A percentile compares a stretch with the other conserved stretches of the same genome.
Evolutionary conservation across 2,329 filamentous ascomycete species (phyloP).

Genomic region (Diaporthe sp.): DNA sequence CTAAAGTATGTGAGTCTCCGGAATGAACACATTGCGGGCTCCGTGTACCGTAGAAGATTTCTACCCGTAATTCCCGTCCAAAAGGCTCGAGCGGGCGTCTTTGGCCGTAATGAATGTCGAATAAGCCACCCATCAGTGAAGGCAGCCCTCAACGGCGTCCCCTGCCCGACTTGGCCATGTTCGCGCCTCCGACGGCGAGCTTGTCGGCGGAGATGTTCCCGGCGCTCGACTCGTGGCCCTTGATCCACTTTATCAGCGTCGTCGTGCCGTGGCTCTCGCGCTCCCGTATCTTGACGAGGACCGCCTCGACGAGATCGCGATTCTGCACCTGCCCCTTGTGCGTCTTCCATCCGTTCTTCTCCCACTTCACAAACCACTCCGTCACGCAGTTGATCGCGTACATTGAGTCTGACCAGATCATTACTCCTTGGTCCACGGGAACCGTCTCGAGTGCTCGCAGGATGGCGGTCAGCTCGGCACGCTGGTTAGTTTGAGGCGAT

Average conservation of each 20-base stretch:
- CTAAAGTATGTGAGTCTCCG: not conserved
- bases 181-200: constrained; percentile 78
- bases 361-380: constrained; percentile 85
- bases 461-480: constrained; percentile 93
- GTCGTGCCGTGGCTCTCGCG: constrained; percentile 69
- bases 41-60: not conserved
- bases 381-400: constrained; percentile 93
- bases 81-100: not conserved
- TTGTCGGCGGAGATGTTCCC: constrained; percentile 87
- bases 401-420: constrained; percentile 89
- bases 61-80: not conserved
- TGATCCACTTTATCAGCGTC: constrained; percentile 88
- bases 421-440: constrained; percentile 74
- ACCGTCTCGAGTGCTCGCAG: constrained; percentile 84
- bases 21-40: not conserved
- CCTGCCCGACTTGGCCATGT: constrained; percentile 33
- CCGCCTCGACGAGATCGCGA: constrained; percentile 82
- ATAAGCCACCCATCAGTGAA: not conserved
- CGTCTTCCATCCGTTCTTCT: constrained; percentile 82
- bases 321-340: constrained; percentile 83
- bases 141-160: constrained; percentile 30
- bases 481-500: constrained; percentile 88
- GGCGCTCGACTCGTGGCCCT: constrained; percentile 79
- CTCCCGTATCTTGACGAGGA: constrained; percentile 79
- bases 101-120: not conserved